Base-by-base conservation (phyloP, 2,329 filamentous ascomycete genomes). In the Periconia sp. region DNA sequence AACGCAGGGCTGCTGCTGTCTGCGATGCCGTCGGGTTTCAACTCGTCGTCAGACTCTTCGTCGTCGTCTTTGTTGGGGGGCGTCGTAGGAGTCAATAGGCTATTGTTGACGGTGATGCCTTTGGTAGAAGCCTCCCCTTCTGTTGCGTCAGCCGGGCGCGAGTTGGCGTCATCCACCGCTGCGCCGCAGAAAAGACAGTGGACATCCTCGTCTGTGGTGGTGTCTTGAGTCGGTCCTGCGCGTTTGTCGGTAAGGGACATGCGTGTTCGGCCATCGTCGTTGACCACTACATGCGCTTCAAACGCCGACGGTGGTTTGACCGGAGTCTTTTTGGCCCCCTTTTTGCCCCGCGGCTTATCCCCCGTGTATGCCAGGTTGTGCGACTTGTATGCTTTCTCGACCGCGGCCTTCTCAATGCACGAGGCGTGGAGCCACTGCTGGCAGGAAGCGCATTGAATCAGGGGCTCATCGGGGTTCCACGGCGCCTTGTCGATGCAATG, bases 371-470 rank as follows among this genome's bases (percentile, higher is more conserved):
- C 41, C 2, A 52, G 8, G 23, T 54, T 47, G 35, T 60, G 30
- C 10, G 45, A 8, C 19, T 45, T 33, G 37, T 50, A 48, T 18
- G 52, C 52, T 10, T 61, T 50, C 35, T 41, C 23, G 2, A 67
- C 20, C 1, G 61, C 64, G 13, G 53, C 46, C 14, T 63, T 23
- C 47, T 69, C 64, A 17, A 72, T 56, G 55, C 77, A 79, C 37
- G 65, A 64, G 19, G 67, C 70, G 53, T 79, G 77, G 23, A 78
- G 66, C 77, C 77, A 79, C n/a, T 64, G 64, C 8, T 68, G 60
- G 57, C 77, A 79, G 9, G 53, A 64, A 2, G 61, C 64, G 61
- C 77, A 79, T 54, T 76, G 69, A 6, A 80, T 54, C 17, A 79
- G 72, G 37, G 73, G 54, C 23, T 74, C 59, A 49, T 79, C 76